A percentile compares a stretch with the other conserved stretches of the same genome.
Conservation (phyloP, 352 stramenopile genomes). For the Elongisporangium undulatum region DNA sequence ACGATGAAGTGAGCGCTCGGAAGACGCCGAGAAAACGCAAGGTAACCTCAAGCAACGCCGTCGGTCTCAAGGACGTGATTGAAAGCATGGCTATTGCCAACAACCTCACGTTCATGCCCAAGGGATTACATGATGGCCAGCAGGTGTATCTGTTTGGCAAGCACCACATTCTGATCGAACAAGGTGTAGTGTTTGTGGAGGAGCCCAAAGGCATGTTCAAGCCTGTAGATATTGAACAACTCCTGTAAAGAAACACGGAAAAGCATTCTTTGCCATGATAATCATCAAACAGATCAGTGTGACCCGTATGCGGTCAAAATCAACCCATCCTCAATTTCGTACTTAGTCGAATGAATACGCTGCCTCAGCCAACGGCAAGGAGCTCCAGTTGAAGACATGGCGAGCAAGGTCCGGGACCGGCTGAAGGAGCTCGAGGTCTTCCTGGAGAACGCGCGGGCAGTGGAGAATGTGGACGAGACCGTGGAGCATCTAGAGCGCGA, state of each 20-base stretch:
- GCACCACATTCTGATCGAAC: slow-evolving; percentile 81
- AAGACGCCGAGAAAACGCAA: neutral
- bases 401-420: slow-evolving; percentile 39
- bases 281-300: neutral
- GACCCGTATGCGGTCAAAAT: too few relatives aligned
- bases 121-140: slow-evolving; percentile 71
- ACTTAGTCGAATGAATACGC: neutral
- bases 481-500: slow-evolving; percentile 49
- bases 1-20: neutral
- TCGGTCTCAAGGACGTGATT: slow-evolving; percentile 81
- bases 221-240: slow-evolving; percentile 69
- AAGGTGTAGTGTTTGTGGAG: slow-evolving; percentile 78
- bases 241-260: slow-evolving; percentile 26
- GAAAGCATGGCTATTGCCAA: slow-evolving; percentile 76
- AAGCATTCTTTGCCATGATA: too few relatives aligned
- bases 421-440: slow-evolving; percentile 61
- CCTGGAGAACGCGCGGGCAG: slow-evolving; percentile 47
- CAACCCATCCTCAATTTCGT: neutral
- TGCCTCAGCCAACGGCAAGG: neutral
- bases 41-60: slow-evolving; percentile 9
- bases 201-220: slow-evolving; percentile 59
- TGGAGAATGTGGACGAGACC: slow-evolving; percentile 65
- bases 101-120: slow-evolving; percentile 81
- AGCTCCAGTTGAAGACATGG: slow-evolving; percentile 12
- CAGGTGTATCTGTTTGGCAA: slow-evolving; percentile 78